These are phyloP conservation scores for Fraxinus angustifolia DNA, from an alignment of 305 asterid species.

Conservation along the genomic window DNA sequence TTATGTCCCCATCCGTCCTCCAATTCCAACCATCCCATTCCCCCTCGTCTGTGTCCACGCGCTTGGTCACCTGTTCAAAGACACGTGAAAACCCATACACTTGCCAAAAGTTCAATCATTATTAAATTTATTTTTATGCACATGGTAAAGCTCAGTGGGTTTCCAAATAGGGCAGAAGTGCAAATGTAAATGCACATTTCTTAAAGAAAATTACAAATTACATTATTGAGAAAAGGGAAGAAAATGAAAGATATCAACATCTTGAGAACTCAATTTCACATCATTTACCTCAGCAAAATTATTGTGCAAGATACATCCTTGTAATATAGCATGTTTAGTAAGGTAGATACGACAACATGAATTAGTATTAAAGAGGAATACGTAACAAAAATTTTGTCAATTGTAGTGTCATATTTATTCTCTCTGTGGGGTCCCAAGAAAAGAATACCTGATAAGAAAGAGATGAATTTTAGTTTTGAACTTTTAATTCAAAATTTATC, in stretches of 20 bases:
- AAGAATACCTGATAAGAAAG: background rate
- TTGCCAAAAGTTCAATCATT: background rate
- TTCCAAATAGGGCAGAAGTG: background rate
- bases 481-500: background rate
- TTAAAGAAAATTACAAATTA: background rate
- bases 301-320: background rate
- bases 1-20: slow-evolving; percentile 76
- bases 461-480: background rate
- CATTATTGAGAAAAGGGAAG: background rate
- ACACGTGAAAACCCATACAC: background rate
- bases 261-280: background rate
- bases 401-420: background rate
- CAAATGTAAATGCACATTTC: background rate
- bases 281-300: background rate
- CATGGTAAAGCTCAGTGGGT: background rate
- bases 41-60: slow-evolving; percentile 64
- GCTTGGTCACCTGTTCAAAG: slow-evolving; percentile 62
- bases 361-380: background rate
- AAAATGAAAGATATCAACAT: background rate
- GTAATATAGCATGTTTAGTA: background rate
- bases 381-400: background rate
- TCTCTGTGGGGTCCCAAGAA: background rate
- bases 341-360: background rate
- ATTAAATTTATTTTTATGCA: background rate
- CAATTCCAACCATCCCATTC: slow-evolving; percentile 80